Evolutionary conservation across 2,329 filamentous ascomycete genomes (phyloP).

Genomic region (Pezicula carpinea): DNA sequence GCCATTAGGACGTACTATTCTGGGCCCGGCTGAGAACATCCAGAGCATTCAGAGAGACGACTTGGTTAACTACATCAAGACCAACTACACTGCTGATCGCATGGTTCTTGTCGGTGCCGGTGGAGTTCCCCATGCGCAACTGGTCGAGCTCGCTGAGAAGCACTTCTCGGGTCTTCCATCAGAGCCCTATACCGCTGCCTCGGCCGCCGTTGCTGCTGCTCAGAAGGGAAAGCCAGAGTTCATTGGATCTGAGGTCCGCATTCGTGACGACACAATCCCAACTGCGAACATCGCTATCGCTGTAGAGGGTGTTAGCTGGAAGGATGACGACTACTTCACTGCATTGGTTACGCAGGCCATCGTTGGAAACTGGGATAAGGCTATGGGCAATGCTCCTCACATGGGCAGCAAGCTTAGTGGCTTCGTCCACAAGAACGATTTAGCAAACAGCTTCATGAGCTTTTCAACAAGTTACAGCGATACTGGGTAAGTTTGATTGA

Average conservation of each 20-base stretch:
- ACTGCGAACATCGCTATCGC: slow-evolving; percentile 98
- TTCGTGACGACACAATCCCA: slow-evolving; percentile 93
- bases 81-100: slow-evolving; percentile 98
- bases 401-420: slow-evolving; percentile 97
- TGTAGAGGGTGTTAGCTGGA: slow-evolving; percentile 99
- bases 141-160: slow-evolving; percentile 95
- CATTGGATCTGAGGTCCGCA: slow-evolving; percentile 89
- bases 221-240: slow-evolving; percentile 90
- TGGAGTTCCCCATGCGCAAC: slow-evolving; percentile 87
- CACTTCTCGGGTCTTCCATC: slow-evolving; percentile 79
- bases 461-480: slow-evolving; percentile 99
- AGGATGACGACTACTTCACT: slow-evolving; percentile 98
- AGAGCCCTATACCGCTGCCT: slow-evolving; percentile 70
- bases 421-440: slow-evolving; percentile 87
- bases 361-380: slow-evolving; percentile 99
- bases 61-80: slow-evolving; percentile 95
- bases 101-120: slow-evolving; percentile 98
- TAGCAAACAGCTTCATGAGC: slow-evolving; percentile 99
- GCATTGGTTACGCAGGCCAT: slow-evolving; percentile 96
- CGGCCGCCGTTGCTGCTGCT: slow-evolving; percentile 59
- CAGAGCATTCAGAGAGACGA: slow-evolving; percentile 90
- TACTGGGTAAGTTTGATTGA: slow-evolving; percentile 70
- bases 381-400: slow-evolving; percentile 95
- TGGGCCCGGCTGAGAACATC: slow-evolving; percentile 98
- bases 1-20: slow-evolving; percentile 93